Evolutionary conservation across 1,284 basidiomycete species (phyloP).

Genomic region (Phylloporus sp.): DNA sequence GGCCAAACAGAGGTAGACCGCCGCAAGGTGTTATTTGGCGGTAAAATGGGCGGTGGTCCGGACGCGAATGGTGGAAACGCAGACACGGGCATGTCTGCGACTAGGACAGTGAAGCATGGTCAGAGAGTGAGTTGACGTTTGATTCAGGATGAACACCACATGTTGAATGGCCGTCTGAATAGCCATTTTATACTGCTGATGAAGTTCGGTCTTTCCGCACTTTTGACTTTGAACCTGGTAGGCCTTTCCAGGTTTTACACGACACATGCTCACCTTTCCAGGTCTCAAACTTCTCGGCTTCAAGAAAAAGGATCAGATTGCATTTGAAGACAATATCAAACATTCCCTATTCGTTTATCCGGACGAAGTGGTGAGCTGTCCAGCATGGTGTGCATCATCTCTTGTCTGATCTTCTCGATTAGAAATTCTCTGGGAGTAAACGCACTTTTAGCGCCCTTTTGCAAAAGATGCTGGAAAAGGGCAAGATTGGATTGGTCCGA

Average conservation of each 20-base stretch:
- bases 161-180: constrained; percentile 15
- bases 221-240: constrained; percentile 78
- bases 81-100: constrained; percentile 31
- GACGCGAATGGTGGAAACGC: constrained; percentile 56
- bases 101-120: constrained; percentile 56
- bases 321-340: constrained; percentile 90
- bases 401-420: background rate
- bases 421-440: constrained; percentile 90
- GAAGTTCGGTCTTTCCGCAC: constrained; percentile 86
- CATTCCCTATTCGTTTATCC: constrained; percentile 94
- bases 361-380: constrained; percentile 76
- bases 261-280: constrained; percentile 27
- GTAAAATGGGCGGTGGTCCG: constrained; percentile 58
- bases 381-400: background rate
- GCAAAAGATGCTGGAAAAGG: constrained; percentile 82
- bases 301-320: constrained; percentile 76
- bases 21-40: constrained; percentile 67
- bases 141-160: background rate
- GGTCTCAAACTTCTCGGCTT: constrained; percentile 93
- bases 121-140: constrained; percentile 51
- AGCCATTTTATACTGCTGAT: constrained; percentile 88
- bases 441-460: constrained; percentile 91
- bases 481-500: constrained; percentile 84
- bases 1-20: constrained; percentile 67
- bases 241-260: constrained; percentile 27